Conservation (phyloP, 2,329 filamentous ascomycete genomes). For the Pleomassaria siparia region DNA sequence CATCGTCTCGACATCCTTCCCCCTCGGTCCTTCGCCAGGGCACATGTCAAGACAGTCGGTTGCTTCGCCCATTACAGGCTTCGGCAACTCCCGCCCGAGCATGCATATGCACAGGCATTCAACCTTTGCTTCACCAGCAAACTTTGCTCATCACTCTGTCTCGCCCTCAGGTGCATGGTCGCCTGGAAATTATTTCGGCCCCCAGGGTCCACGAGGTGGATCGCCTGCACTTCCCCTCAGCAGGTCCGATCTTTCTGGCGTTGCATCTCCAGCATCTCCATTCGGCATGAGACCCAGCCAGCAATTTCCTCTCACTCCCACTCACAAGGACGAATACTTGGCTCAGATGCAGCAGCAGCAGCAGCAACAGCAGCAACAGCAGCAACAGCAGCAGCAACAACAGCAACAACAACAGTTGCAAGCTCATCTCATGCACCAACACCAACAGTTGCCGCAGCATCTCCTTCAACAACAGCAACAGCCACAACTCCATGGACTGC, state of each 20-base stretch:
- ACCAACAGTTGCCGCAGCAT: constrained; percentile 55
- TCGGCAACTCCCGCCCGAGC: constrained; percentile 53
- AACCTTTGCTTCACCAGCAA: constrained; percentile 68
- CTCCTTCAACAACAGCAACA: constrained; percentile 42
- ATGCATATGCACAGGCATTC: constrained; percentile 71
- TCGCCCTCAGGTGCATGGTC: constrained; percentile 52
- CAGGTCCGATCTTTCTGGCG: constrained; percentile 40
- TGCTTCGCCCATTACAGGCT: constrained; percentile 72
- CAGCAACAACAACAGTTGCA: constrained; percentile 50
- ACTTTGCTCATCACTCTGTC: constrained; percentile 63
- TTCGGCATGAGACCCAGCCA: constrained; percentile 49
- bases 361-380: constrained; percentile 52
- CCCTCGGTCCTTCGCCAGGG: constrained; percentile 56
- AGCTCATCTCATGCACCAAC: constrained; percentile 25
- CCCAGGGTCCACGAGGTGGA: constrained; percentile 44
- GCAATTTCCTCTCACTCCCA: constrained; percentile 47
- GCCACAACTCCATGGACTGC: constrained; percentile 49
- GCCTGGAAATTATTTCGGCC: constrained; percentile 41
- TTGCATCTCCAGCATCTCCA: constrained; percentile 61
- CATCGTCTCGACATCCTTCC: constrained; percentile 61
- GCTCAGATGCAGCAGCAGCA: constrained; percentile 48
- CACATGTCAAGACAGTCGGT: constrained; percentile 64
- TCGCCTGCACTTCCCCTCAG: constrained; percentile 46
- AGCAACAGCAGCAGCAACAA: constrained; percentile 53
- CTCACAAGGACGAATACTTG: constrained; percentile 43